Evolutionary conservation across 108 stramenopile genomes (phyloP), one percentile per base, ranked within the genome.

Genomic region (Skeletonema marinoi): DNA sequence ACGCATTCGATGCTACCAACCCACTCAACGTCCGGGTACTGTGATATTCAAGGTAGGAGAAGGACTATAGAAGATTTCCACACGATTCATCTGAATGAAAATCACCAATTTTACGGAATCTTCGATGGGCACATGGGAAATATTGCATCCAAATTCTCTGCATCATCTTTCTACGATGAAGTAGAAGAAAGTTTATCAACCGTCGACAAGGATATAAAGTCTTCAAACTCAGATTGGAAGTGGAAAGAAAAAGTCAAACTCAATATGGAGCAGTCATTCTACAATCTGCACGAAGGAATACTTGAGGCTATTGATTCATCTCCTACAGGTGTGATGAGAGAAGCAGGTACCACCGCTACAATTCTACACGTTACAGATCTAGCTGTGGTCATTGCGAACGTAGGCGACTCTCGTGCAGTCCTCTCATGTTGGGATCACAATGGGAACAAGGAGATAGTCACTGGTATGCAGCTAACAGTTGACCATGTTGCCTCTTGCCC

Each of bases 11-110:
- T 96, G 85, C 88, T 96, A 12, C 95, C 97, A 29, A 84, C 86
- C 33, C 94, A 94, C 48, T 74, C 89, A 7, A 86, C 78, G 9
- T 90, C 87, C 11, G 94, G 94, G 5, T 93, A 92, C 70, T 96
- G 92, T 61, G 94, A 96, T 66, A 83, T 96, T 50, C 92, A 93
- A 84, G 94, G 94, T 19, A 77, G 92, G 32, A 68, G 91, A 62
- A 70, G 66, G n/a, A 85, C 88, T 10, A 94, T 97, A 35, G 96
- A 98, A 86, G 98, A 98, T 71, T 96, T 96, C 42, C 98, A 98
- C 71, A 81, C 93, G 30, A 89, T 97, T 21, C 88, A 94, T 39
- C 77, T 94, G 44, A 68, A 82, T 29, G 67, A 64, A 10, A 82
- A 87, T 41, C 87, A 92, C 48, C 89, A 91, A 69, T 96, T 93